These are phyloP conservation scores for Ustilago crameri DNA, from an alignment of 1,284 basidiomycete species.

Conservation along the genomic window DNA sequence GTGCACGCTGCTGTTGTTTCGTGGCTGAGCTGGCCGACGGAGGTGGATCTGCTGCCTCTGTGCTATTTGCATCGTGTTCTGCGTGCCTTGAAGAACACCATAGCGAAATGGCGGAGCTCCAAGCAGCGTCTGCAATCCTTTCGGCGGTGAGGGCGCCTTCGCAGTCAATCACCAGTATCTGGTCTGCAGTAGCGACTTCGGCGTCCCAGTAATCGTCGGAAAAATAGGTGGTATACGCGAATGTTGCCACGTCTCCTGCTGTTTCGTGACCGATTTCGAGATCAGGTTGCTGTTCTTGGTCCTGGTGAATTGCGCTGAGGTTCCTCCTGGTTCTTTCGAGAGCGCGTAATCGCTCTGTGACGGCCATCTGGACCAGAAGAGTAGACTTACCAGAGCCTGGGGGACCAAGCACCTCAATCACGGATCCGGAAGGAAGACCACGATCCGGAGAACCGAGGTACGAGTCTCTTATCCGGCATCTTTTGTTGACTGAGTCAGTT, in stretches of 20 bases:
- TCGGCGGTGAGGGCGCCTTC: slow-evolving; percentile 43
- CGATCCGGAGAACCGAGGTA: slow-evolving; percentile 10
- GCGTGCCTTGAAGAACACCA: slow-evolving; percentile 12
- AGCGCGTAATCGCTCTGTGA: slow-evolving; percentile 38
- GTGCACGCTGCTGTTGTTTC: slow-evolving; percentile 8
- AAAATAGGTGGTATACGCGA: slow-evolving; percentile 20
- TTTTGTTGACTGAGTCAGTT: not conserved
- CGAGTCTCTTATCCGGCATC: not conserved
- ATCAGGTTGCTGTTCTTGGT: not conserved
- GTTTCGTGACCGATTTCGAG: not conserved
- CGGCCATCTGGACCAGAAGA: slow-evolving; percentile 27
- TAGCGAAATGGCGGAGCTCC: slow-evolving; percentile 16
- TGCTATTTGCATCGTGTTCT: not conserved
- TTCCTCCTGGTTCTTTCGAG: slow-evolving; percentile 16
- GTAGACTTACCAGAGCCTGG: slow-evolving; percentile 40
- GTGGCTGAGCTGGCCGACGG: not conserved
- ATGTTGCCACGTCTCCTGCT: not conserved
- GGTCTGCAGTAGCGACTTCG: slow-evolving; percentile 32
- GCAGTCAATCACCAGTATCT: slow-evolving; percentile 40
- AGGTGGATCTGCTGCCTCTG: not conserved
- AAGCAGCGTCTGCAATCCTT: slow-evolving; percentile 28
- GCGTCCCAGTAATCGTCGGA: slow-evolving; percentile 49
- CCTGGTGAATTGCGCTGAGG: slow-evolving; percentile 1
- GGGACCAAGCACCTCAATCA: slow-evolving; percentile 39
- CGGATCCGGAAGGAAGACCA: slow-evolving; percentile 39